Conservation (phyloP, 768 basidiomycete species). For the Saitozyma sp. region DNA sequence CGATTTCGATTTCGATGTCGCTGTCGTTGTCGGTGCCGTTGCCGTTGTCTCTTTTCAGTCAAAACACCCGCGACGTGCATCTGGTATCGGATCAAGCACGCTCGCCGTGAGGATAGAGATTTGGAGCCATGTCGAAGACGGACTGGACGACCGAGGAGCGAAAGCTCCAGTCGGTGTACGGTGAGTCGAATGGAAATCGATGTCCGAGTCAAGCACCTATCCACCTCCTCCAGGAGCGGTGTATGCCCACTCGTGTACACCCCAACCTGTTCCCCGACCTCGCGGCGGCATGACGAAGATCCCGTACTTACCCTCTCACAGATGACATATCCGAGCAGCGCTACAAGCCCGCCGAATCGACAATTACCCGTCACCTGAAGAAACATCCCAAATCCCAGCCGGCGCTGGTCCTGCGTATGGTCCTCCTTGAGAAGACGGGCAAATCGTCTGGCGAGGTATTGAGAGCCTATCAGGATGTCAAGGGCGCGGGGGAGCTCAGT, state of each 20-base stretch:
- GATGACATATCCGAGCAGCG: conserved; percentile 29
- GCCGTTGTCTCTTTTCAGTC: background rate
- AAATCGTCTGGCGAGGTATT: conserved; percentile 10
- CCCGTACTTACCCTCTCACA: conserved; percentile 7
- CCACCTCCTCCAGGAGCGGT: background rate
- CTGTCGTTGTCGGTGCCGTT: background rate
- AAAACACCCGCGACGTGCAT: background rate
- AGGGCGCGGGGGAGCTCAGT: conserved; percentile 24
- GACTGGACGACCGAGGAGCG: conserved; percentile 39
- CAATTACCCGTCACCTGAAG: conserved; percentile 30
- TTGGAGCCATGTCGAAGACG: background rate
- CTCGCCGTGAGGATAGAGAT: background rate
- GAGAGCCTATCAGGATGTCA: conserved; percentile 17
- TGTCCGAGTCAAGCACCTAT: background rate
- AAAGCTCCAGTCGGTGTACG: conserved; percentile 35
- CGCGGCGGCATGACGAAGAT: background rate
- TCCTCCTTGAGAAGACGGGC: conserved; percentile 21
- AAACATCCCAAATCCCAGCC: conserved; percentile 43
- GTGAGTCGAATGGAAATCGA: conserved; percentile 10
- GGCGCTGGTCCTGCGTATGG: conserved; percentile 31
- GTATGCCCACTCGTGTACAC: background rate
- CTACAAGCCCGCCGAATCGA: conserved; percentile 24
- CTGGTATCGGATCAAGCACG: background rate
- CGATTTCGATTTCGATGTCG: background rate
- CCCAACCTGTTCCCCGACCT: too few species aligned